phyloP scores from a whole-genome alignment of 2,329 filamentous ascomycete genomes.

The Aureobasidium sp. region DNA sequence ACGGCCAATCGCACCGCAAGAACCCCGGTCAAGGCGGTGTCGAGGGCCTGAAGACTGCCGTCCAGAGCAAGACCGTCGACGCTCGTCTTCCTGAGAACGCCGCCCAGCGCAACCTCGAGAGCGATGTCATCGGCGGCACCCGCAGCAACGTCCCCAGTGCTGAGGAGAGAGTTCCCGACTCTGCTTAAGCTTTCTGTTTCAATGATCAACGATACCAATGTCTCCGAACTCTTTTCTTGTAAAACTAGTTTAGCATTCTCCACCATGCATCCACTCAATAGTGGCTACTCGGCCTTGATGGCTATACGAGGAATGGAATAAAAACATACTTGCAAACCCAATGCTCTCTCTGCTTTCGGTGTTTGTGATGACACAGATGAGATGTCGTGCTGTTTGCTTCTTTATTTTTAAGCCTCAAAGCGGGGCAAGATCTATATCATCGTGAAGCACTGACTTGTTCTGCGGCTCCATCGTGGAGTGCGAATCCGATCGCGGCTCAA shows the following conservation, averaged over 20 bases:
- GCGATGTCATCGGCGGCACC: constrained; percentile 24
- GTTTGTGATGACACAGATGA: neutral
- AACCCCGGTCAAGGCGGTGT: constrained; percentile 31
- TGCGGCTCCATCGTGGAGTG: neutral
- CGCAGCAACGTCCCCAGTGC: constrained; percentile 25
- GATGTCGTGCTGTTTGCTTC: neutral
- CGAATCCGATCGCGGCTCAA: neutral
- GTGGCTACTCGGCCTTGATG: constrained; percentile 2
- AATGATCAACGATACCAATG: constrained; percentile 12
- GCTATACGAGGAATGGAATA: neutral
- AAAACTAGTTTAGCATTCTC: constrained; percentile 1
- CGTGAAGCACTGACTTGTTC: neutral
- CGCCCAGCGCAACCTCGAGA: constrained; percentile 28
- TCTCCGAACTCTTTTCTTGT: neutral
- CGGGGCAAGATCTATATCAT: constrained; percentile 5
- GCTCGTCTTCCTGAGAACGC: constrained; percentile 26
- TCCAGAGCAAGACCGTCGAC: constrained; percentile 20
- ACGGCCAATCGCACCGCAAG: constrained; percentile 34
- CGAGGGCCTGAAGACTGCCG: constrained; percentile 31
- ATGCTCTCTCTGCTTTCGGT: neutral
- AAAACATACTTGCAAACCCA: neutral
- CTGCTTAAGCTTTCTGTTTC: neutral
- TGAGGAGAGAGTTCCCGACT: constrained; percentile 27
- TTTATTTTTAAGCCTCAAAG: neutral
- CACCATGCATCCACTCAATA: neutral